These are phyloP conservation scores for Blastomyces percursus DNA, from an alignment of 2,329 filamentous ascomycete genomes.

Conservation along the genomic window DNA sequence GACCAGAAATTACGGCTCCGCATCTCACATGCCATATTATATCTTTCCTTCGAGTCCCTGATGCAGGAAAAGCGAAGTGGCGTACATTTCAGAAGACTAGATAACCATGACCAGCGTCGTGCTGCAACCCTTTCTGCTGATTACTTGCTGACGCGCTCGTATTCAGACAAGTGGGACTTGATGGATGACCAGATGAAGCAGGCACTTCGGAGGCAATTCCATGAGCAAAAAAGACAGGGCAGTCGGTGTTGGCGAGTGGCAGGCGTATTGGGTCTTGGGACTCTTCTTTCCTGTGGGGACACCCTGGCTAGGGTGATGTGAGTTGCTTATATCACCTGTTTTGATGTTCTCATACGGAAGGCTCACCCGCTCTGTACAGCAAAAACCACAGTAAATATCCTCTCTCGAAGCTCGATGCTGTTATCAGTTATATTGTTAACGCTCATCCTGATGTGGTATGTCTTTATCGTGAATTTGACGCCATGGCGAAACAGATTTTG, in stretches of 20 bases:
- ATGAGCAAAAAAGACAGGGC: conserved; percentile 5
- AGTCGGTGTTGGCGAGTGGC: conserved; percentile 5
- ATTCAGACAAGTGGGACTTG: conserved; percentile 2
- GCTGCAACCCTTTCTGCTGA: conserved; percentile 4
- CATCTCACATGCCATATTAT: conserved; percentile 4
- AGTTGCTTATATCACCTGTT: conserved; percentile 1
- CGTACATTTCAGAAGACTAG: conserved; percentile 2
- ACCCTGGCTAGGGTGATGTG: conserved; percentile 2
- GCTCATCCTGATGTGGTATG: conserved; percentile 6
- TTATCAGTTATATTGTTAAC: conserved; percentile 9
- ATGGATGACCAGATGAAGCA: conserved; percentile 3
- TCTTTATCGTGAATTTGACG: conserved; percentile 7
- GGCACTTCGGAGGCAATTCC: neutral
- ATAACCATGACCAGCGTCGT: conserved; percentile 4
- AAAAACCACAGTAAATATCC: conserved; percentile 8
- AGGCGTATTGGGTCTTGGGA: conserved; percentile 1
- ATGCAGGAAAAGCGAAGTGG: conserved; percentile 1
- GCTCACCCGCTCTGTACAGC: conserved; percentile 1
- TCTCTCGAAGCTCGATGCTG: conserved; percentile 7
- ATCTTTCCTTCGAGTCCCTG: conserved; percentile 4
- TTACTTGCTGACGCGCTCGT: conserved; percentile 1
- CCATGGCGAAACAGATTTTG: conserved; percentile 6
- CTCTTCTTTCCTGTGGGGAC: neutral
- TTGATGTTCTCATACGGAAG: neutral
- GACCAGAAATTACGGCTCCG: conserved; percentile 4